Percentiles rank a stretch among this genome's conserved stretches.
Conservation (phyloP, 2,329 filamentous ascomycete species). For the Pseudomassariella vexata region DNA sequence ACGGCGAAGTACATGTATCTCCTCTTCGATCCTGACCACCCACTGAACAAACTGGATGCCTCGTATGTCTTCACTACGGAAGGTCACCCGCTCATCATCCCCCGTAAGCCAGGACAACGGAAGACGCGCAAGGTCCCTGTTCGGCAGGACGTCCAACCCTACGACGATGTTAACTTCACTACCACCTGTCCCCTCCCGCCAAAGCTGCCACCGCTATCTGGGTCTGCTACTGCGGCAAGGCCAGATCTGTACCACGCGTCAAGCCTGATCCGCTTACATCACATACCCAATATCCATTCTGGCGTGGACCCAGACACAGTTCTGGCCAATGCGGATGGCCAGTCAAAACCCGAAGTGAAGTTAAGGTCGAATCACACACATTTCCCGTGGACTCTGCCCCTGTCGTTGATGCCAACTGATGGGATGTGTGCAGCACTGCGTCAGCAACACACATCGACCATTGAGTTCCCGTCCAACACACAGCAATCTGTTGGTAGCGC, state of each 20-base stretch:
- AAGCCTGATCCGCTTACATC: slow-evolving; percentile 74
- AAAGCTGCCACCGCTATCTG: slow-evolving; percentile 55
- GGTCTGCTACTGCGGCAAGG: slow-evolving; percentile 75
- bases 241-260: slow-evolving; percentile 84
- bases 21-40: slow-evolving; percentile 79
- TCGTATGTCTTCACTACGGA: slow-evolving; percentile 94
- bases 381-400: slow-evolving; percentile 90
- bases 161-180: slow-evolving; percentile 40
- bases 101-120: slow-evolving; percentile 34
- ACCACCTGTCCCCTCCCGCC: slow-evolving; percentile 64
- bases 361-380: slow-evolving; percentile 74
- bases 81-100: slow-evolving; percentile 86
- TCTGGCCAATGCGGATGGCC: too few relatives aligned
- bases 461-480: slow-evolving; percentile 53
- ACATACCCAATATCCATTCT: slow-evolving; percentile 61
- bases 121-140: slow-evolving; percentile 18
- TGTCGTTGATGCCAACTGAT: slow-evolving; percentile 65
- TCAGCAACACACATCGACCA: slow-evolving; percentile 62
- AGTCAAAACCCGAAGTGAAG: slow-evolving; percentile 10
- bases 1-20: slow-evolving; percentile 95
- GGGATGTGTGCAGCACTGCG: slow-evolving; percentile 72
- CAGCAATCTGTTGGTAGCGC: slow-evolving; percentile 31
- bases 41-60: slow-evolving; percentile 79
- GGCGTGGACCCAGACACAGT: slow-evolving; percentile 19
- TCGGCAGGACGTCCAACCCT: slow-evolving; percentile 23